These are phyloP conservation scores for Penicillium brasilianum DNA, from an alignment of 2,329 filamentous ascomycete genomes.

Conservation along the genomic window DNA sequence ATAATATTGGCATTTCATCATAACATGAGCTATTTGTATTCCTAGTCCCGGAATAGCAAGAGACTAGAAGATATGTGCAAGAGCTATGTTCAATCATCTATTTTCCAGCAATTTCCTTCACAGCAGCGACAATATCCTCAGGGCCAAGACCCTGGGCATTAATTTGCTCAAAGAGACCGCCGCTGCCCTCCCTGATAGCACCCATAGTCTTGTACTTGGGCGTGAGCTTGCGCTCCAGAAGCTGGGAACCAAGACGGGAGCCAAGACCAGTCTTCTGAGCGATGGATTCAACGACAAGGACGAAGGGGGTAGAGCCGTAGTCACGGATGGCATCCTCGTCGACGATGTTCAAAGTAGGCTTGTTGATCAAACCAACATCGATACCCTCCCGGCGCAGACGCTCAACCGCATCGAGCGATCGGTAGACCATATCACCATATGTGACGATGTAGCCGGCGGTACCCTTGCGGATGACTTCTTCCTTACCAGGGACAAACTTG, in stretches of 20 bases:
- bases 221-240: conserved; percentile 44
- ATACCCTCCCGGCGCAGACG: conserved; percentile 42
- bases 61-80: conserved; percentile 1
- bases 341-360: conserved; percentile 46
- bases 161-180: conserved; percentile 47
- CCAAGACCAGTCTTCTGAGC: conserved; percentile 49
- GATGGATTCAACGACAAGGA: conserved; percentile 46
- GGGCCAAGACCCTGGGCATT: conserved; percentile 46
- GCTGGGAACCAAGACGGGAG: conserved; percentile 43
- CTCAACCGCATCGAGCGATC: conserved; percentile 47
- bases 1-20: neutral
- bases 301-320: conserved; percentile 45
- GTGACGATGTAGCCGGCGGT: conserved; percentile 46
- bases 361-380: conserved; percentile 47
- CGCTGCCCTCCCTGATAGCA: conserved; percentile 46
- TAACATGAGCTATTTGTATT: neutral
- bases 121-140: conserved; percentile 39
- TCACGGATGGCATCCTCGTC: conserved; percentile 46
- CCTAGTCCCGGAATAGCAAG: neutral
- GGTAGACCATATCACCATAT: conserved; percentile 50
- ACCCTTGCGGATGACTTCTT: conserved; percentile 46
- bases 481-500: conserved; percentile 45
- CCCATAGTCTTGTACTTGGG: conserved; percentile 46
- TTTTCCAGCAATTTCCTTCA: conserved; percentile 35
- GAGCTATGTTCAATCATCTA: conserved; percentile 7